Base-by-base conservation (phyloP, 2,329 filamentous ascomycete species). In the Colletotrichum liaoningense region DNA sequence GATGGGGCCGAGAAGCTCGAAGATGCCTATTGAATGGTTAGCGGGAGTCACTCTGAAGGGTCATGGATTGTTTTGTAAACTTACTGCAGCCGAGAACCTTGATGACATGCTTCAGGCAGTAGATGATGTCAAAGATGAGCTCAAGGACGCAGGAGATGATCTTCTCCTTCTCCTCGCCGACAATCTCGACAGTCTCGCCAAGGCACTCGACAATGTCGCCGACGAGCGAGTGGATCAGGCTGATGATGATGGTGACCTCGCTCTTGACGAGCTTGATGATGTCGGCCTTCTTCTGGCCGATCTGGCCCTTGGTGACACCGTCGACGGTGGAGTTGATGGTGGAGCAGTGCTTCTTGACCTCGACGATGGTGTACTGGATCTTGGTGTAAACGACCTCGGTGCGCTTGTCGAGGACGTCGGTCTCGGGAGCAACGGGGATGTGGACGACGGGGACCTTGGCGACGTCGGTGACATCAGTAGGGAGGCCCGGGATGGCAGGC, bases 131-230 rank as follows among this genome's bases (percentile, higher is more conserved):
- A 30, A 73, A 71, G 28, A 73, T 19, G 26, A 73, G 67, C 67
- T 73, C 60, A 14, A 73, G 60, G 35, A 73, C 67, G 16, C 38
- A 19, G 55, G 12, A 30, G 14, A 66, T 46, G 62, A 73, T 70
- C 67, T 73, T 19, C 35, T 73, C 33, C 67, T 73, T 73, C 42
- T 73, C 71, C 35, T 73, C 71, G 6, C 42, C 71, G 35, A 73
- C 67, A 12, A 73, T 71, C 67, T 73, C 60, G 16, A 49, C 62
- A 12, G 55, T 38, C 33, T 62, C 62, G 33, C 42, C 38, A 4
- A 73, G 71, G 24, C 65, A 33, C 28, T 62, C 71, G 33, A 28
- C 46, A 8, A 73, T 60, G 9, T 73, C 60, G 38, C 55, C 24
- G 35, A 62, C 22, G 16, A 71, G 67, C 26, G 56, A 14, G 60